Evolutionary conservation across 2,329 filamentous ascomycete genomes (phyloP).

Genomic region (Davidsoniella eucalypti): DNA sequence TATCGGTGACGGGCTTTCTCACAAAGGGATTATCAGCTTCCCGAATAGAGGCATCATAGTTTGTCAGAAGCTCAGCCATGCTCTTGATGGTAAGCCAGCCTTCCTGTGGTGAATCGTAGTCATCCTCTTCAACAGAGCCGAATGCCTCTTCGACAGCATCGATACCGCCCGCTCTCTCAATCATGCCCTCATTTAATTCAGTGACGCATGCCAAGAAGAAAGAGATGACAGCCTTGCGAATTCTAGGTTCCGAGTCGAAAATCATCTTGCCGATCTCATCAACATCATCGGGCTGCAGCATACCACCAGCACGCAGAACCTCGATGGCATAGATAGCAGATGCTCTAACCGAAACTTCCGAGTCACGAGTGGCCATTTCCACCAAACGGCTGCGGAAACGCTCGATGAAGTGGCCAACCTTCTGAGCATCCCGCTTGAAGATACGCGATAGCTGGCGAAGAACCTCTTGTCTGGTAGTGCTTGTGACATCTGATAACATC

Average conservation of each 20-base stretch:
- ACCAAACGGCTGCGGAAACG: conserved; percentile 74
- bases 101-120: conserved; percentile 57
- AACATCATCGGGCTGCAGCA: conserved; percentile 82
- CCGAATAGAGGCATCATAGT: conserved; percentile 42
- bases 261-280: conserved; percentile 76
- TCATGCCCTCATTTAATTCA: conserved; percentile 60
- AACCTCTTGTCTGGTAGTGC: conserved; percentile 66
- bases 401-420: conserved; percentile 84
- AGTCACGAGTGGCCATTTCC: conserved; percentile 80
- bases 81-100: conserved; percentile 90
- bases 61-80: conserved; percentile 64
- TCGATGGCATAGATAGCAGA: conserved; percentile 70
- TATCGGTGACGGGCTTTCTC: conserved; percentile 26
- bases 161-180: conserved; percentile 71
- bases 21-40: conserved; percentile 8
- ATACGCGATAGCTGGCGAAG: conserved; percentile 67
- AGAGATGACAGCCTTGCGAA: conserved; percentile 73
- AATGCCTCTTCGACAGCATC: conserved; percentile 62
- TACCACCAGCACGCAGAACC: conserved; percentile 62
- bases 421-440: conserved; percentile 64
- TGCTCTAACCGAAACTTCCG: conserved; percentile 65
- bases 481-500: conserved; percentile 72
- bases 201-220: conserved; percentile 85
- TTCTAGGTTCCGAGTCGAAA: conserved; percentile 69
- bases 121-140: conserved; percentile 53